Percentiles rank a stretch among this genome's conserved stretches.
Evolutionary conservation across 2,329 filamentous ascomycete species (phyloP).

Genomic region (Chaetomium sp.): DNA sequence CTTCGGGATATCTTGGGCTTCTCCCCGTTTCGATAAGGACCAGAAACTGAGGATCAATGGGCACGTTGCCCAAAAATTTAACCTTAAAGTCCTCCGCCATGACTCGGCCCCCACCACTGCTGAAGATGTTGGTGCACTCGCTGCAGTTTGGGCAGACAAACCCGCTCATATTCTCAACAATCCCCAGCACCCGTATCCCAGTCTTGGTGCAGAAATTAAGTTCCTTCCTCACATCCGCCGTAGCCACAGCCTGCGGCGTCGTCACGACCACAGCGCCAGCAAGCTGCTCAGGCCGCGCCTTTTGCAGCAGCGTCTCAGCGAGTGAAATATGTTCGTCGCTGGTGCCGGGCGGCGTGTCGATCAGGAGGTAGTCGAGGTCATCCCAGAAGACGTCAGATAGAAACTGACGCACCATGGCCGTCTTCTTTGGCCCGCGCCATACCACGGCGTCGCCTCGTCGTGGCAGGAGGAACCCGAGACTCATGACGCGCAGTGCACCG

Average conservation of each 20-base stretch:
- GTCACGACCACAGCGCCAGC: slow-evolving; percentile 90
- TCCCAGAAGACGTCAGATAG: slow-evolving; percentile 86
- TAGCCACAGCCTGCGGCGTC: slow-evolving; percentile 89
- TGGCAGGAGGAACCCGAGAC: slow-evolving; percentile 81
- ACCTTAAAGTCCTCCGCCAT: slow-evolving; percentile 87
- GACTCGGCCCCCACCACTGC: slow-evolving; percentile 77
- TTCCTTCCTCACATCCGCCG: slow-evolving; percentile 89
- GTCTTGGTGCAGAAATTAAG: slow-evolving; percentile 90
- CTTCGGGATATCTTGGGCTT: slow-evolving; percentile 60
- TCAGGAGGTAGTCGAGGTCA: slow-evolving; percentile 81
- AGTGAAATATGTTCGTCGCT: slow-evolving; percentile 96
- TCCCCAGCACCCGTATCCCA: slow-evolving; percentile 70
- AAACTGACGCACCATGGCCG: slow-evolving; percentile 97
- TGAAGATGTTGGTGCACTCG: slow-evolving; percentile 91
- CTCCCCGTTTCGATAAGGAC: slow-evolving; percentile 71
- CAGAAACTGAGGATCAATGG: slow-evolving; percentile 90
- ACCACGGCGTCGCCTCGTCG: slow-evolving; percentile 86
- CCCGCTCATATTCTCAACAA: slow-evolving; percentile 95
- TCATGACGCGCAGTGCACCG: slow-evolving; percentile 77
- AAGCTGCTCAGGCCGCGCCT: slow-evolving; percentile 59
- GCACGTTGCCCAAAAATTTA: slow-evolving; percentile 76
- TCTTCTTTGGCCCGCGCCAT: slow-evolving; percentile 97
- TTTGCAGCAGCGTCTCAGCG: slow-evolving; percentile 71
- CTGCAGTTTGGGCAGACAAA: slow-evolving; percentile 75
- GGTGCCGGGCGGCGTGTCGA: slow-evolving; percentile 94